Percentiles rank a stretch among this genome's conserved stretches.
phyloP scores from a whole-genome alignment of 78 protist species.

The Bigelowiella natans region DNA sequence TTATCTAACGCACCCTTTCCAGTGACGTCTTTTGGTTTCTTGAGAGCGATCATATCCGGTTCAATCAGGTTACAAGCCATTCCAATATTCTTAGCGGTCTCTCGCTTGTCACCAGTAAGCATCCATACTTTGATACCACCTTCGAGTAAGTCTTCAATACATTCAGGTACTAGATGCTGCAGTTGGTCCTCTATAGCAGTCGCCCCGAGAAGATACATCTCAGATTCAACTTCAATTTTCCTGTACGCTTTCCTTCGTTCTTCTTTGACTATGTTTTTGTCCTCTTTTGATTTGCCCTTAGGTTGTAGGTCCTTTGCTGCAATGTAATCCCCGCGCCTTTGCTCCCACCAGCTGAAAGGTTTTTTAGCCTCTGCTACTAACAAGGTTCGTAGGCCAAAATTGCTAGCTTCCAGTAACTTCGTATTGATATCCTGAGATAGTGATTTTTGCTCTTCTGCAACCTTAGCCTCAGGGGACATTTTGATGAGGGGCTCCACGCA shows the following conservation, averaged over 20 bases:
- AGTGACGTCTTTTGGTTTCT: not conserved
- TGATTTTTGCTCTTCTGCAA: not conserved
- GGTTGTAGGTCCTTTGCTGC: not conserved
- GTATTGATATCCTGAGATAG: not conserved
- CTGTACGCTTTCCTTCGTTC: not conserved
- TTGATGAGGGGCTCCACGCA: not conserved
- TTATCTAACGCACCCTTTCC: not conserved
- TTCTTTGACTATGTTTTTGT: not conserved
- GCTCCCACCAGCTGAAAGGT: not conserved
- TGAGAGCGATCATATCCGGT: not conserved
- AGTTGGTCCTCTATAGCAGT: constrained; percentile 86
- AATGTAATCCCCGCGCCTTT: not conserved
- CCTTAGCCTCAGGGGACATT: not conserved
- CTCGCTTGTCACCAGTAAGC: constrained; percentile 93
- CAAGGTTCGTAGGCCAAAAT: not conserved
- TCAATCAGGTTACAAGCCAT: constrained; percentile 59
- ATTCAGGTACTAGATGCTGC: constrained; percentile 55
- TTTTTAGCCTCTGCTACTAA: not conserved
- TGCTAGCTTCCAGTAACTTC: not conserved
- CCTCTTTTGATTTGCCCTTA: not conserved
- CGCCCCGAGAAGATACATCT: constrained; percentile 57
- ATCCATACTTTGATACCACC: constrained; percentile 74
- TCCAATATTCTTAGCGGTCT: constrained; percentile 93
- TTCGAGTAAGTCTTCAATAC: constrained; percentile 4
- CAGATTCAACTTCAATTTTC: constrained; percentile 44